Conservation (phyloP, 2,329 filamentous ascomycete genomes). For the Helminthosporium solani region DNA sequence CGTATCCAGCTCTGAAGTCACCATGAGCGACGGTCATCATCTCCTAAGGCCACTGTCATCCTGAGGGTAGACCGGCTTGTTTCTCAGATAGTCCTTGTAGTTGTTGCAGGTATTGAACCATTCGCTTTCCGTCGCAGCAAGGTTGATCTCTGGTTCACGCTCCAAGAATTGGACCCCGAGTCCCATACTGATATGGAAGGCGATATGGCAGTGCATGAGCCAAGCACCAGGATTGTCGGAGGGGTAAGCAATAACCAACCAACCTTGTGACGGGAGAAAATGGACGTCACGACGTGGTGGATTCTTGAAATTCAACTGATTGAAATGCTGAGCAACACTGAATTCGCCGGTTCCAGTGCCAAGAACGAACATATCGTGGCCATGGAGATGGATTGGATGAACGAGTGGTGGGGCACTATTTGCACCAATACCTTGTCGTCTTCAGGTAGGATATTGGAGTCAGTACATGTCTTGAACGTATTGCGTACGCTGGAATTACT, state of each 20-base stretch:
- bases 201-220: slow-evolving; percentile 34
- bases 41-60: slow-evolving; percentile 45
- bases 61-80: slow-evolving; percentile 34
- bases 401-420: slow-evolving; percentile 36
- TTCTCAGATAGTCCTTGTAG: slow-evolving; percentile 33
- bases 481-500: too few relatives aligned
- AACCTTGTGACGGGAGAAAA: slow-evolving; percentile 33
- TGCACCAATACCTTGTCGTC: too few relatives aligned
- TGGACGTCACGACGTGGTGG: slow-evolving; percentile 40
- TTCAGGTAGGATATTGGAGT: too few relatives aligned
- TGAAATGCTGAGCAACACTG: slow-evolving; percentile 11
- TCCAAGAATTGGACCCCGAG: slow-evolving; percentile 24
- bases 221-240: slow-evolving; percentile 51
- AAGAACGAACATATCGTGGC: slow-evolving; percentile 27
- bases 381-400: slow-evolving; percentile 35
- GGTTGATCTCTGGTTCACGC: slow-evolving; percentile 20
- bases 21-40: slow-evolving; percentile 14
- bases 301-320: slow-evolving; percentile 36
- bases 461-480: too few relatives aligned
- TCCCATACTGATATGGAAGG: slow-evolving; percentile 33
- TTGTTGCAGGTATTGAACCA: slow-evolving; percentile 32
- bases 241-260: slow-evolving; percentile 53
- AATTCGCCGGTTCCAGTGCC: slow-evolving; percentile 37
- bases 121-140: slow-evolving; percentile 22
- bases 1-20: too few relatives aligned